Base-by-base conservation (phyloP, 2,329 filamentous ascomycete genomes). In the Fusarium pseudoanthophilum region DNA sequence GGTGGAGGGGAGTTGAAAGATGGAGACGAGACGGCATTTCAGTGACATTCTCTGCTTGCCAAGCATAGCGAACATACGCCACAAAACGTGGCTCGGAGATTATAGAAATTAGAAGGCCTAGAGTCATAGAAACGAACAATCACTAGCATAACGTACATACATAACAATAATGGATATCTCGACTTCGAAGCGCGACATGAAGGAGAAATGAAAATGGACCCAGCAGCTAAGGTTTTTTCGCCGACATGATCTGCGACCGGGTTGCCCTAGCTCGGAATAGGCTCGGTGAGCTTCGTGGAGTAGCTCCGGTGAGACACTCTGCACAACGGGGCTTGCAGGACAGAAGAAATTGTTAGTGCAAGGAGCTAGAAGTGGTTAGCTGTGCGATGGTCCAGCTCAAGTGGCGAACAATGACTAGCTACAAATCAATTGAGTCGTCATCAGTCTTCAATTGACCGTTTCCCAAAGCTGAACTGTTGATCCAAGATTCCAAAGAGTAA, bases 141-240 rank as follows among this genome's bases (percentile, higher is more conserved):
- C 28, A 36, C 24, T 40, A 42, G 46, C 48, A 24, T 42, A 62
- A 36, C 24, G 32, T 24, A 55, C 11, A 24, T 48, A 36, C 15
- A 16, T 36, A 68, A 63, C 63, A 51, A 52, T 58, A 58, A 65
- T 58, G n/a, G 28, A 34, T 42, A 53, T 39, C 16, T 20, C 34
- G 11, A 40, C 40, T 21, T 32, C 11, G 42, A 49, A 42, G 15
- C 32, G 34, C 48, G 28, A 56, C 7, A 30, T 51, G 9, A 49
- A 37, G 15, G 11, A 15, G 37, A 28, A 24, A 20, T 7, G 32
- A 11, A 20, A 21, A 11, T 21, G 32, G 34, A 30, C 20, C 28
- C 20, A 39, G 21, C 28, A 18, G 28, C 39, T 30, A 26, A 51
- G 30, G 21, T 21, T 36, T 67, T 42, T 46, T 53, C 30, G 32